These are phyloP conservation scores for Coemansia sp. DNA, from an alignment of 192 early-diverging fungal genomes.

Conservation along the genomic window DNA sequence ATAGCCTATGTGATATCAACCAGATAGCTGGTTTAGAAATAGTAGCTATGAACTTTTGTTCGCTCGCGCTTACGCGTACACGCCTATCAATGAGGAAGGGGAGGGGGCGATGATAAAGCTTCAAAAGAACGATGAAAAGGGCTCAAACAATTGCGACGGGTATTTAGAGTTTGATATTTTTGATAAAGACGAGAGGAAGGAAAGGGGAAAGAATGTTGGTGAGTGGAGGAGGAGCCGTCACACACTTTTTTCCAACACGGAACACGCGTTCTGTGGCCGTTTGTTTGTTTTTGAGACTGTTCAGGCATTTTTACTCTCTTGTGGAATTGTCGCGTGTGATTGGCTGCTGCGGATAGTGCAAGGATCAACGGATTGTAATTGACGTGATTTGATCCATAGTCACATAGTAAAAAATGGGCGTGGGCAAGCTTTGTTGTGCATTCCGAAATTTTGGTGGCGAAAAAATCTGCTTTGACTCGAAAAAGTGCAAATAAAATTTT, in stretches of 20 bases:
- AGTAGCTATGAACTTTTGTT: not conserved
- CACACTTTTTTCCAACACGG: not conserved
- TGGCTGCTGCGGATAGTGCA: conserved; percentile 6
- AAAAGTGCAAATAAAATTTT: no score
- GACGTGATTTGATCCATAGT: not conserved
- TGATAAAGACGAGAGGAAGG: not conserved
- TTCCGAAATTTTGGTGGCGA: not conserved
- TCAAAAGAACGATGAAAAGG: not conserved
- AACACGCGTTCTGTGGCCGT: not conserved
- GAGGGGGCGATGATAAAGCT: not conserved
- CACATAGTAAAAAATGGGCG: not conserved
- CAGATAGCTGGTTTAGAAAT: not conserved
- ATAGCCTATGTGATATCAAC: not conserved
- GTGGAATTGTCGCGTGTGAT: not conserved
- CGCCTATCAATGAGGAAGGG: not conserved
- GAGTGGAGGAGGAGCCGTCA: not conserved
- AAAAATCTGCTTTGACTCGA: not conserved
- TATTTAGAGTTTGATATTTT: conserved; percentile 15
- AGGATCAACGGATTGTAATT: not conserved
- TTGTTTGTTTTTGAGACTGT: not conserved
- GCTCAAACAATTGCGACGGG: not conserved
- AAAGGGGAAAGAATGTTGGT: not conserved
- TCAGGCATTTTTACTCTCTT: no score
- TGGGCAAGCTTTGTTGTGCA: not conserved
- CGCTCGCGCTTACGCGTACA: not conserved